Conservation (phyloP, 2,329 filamentous ascomycete species). For the Capronia coronata region DNA sequence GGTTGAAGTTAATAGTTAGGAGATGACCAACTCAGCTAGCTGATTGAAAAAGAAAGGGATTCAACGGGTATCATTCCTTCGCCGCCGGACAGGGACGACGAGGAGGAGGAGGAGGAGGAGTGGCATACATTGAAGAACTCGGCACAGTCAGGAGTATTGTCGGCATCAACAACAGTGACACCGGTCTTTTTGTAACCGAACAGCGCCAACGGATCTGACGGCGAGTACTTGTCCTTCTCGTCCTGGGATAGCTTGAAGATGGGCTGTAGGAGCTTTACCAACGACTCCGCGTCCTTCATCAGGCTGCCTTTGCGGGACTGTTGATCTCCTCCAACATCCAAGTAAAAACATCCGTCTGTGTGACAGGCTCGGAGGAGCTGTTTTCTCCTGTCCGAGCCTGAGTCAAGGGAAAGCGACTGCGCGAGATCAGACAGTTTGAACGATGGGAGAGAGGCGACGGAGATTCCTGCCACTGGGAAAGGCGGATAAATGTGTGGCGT, state of each 20-base stretch:
- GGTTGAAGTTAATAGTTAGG: no score
- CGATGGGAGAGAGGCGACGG: not conserved
- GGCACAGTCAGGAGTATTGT: constrained; percentile 17
- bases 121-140: constrained; percentile 1
- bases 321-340: not conserved
- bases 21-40: no score
- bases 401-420: not conserved
- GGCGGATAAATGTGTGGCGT: not conserved
- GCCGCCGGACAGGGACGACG: no score
- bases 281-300: not conserved
- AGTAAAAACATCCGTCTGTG: not conserved
- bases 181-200: constrained; percentile 1
- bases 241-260: not conserved
- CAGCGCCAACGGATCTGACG: not conserved
- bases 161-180: constrained; percentile 14
- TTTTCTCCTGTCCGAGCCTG: not conserved
- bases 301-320: not conserved
- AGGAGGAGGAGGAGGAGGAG: not conserved
- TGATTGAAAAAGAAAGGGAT: no score
- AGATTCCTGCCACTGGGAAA: not conserved
- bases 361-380: not conserved
- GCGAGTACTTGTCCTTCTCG: not conserved
- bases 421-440: not conserved
- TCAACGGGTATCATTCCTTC: no score
- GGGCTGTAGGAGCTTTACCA: not conserved